phyloP scores from a whole-genome alignment of 768 basidiomycete species.

The Lentinula lateritia region DNA sequence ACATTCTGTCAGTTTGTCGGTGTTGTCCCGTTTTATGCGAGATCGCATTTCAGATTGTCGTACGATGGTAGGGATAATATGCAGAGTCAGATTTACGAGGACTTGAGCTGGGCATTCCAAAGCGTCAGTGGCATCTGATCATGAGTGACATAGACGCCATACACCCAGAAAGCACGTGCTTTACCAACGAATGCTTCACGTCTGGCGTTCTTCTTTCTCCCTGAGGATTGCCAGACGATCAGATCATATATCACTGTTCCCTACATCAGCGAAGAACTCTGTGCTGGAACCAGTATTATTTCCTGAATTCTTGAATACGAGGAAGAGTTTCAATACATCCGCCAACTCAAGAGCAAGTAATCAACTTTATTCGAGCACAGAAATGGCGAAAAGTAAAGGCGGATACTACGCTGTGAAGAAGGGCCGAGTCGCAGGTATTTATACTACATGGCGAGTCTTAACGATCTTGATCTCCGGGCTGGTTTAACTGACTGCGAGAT shows the following conservation, averaged over 20 bases:
- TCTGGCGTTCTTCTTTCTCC: background rate
- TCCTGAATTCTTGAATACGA: no score
- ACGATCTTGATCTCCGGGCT: background rate
- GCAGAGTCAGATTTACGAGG: no score
- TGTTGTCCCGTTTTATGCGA: no score
- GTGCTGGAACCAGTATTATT: background rate
- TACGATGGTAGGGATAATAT: no score
- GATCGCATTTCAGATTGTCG: no score
- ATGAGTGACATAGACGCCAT: no score
- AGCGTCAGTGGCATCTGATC: no score
- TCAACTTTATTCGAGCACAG: background rate
- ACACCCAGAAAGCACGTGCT: no score
- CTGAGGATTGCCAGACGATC: background rate
- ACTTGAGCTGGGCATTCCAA: no score
- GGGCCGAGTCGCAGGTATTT: slow-evolving; percentile 66
- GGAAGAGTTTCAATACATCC: background rate
- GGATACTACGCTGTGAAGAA: slow-evolving; percentile 66
- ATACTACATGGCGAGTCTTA: slow-evolving; percentile 54
- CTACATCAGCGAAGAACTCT: background rate
- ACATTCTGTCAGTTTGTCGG: no score
- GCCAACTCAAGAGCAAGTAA: background rate
- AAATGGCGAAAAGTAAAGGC: background rate
- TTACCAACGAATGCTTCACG: background rate
- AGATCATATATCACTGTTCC: no score
- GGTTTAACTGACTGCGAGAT: background rate